Percentiles rank a stretch among this genome's conserved stretches.
These are phyloP conservation scores for Hyphodiscus sp. DNA, from an alignment of 2,329 filamentous ascomycete genomes.

Conservation along the genomic window DNA sequence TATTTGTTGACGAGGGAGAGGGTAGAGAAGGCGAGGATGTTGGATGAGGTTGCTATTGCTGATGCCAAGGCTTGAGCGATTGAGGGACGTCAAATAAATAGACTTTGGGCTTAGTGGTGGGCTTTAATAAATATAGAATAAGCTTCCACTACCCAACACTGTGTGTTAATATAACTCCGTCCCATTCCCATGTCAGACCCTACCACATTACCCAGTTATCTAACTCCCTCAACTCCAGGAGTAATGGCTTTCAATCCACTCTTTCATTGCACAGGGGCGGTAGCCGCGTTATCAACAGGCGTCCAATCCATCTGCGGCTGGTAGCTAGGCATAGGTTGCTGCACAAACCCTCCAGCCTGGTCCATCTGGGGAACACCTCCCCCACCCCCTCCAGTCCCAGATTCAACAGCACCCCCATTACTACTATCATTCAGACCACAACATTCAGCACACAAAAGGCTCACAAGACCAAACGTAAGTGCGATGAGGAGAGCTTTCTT, in stretches of 20 bases:
- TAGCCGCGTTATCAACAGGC: background rate
- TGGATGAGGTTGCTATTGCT: constrained; percentile 22
- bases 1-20: constrained; percentile 27
- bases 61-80: constrained; percentile 15
- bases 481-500: constrained; percentile 1
- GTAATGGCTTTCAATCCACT: background rate
- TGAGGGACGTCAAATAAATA: background rate
- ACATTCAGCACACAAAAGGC: background rate
- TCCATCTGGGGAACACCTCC: background rate
- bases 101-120: background rate
- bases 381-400: background rate
- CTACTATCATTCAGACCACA: background rate
- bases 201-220: background rate
- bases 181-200: background rate
- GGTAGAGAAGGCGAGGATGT: constrained; percentile 16
- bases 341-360: background rate
- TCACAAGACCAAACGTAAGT: background rate
- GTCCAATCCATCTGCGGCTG: constrained; percentile 1
- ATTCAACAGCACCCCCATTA: background rate
- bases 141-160: too few relatives aligned
- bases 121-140: too few relatives aligned
- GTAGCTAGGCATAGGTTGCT: background rate
- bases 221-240: background rate
- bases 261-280: background rate
- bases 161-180: too few relatives aligned